Conservation (phyloP, 768 basidiomycete genomes). For the Suillus lakei region DNA sequence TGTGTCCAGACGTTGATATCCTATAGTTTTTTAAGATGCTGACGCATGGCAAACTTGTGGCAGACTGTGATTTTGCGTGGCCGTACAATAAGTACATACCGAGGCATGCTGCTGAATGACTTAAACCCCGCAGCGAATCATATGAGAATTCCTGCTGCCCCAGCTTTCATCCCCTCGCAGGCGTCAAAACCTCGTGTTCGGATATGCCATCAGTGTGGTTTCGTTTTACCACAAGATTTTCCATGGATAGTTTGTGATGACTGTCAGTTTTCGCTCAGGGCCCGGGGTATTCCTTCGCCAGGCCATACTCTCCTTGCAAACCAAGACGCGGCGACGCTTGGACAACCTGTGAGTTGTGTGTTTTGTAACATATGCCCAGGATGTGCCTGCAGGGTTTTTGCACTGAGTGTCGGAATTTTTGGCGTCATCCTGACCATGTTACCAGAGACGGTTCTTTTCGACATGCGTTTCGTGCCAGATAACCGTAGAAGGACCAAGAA, state of each 20-base stretch:
- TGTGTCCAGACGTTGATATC: neutral
- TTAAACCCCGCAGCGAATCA: slow-evolving; percentile 1
- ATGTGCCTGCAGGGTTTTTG: neutral
- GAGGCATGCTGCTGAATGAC: neutral
- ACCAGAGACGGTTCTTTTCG: neutral
- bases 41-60: neutral
- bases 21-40: neutral
- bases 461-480: slow-evolving; percentile 15
- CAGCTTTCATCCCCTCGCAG: neutral
- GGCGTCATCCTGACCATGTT: slow-evolving; percentile 1
- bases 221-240: neutral
- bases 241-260: slow-evolving; percentile 8
- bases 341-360: slow-evolving; percentile 10
- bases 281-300: neutral
- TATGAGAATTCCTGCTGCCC: slow-evolving; percentile 5
- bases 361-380: neutral
- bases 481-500: slow-evolving; percentile 7
- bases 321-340: neutral
- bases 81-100: neutral
- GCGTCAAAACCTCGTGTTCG: neutral
- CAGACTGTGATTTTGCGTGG: neutral
- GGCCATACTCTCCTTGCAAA: neutral
- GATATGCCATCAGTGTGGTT: slow-evolving; percentile 6
- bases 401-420: neutral
- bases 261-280: neutral